A percentile compares a stretch with the other conserved stretches of the same genome.
phyloP scores from a whole-genome alignment of 2,329 filamentous ascomycete genomes.

The Colletotrichum neosansevieriae region DNA sequence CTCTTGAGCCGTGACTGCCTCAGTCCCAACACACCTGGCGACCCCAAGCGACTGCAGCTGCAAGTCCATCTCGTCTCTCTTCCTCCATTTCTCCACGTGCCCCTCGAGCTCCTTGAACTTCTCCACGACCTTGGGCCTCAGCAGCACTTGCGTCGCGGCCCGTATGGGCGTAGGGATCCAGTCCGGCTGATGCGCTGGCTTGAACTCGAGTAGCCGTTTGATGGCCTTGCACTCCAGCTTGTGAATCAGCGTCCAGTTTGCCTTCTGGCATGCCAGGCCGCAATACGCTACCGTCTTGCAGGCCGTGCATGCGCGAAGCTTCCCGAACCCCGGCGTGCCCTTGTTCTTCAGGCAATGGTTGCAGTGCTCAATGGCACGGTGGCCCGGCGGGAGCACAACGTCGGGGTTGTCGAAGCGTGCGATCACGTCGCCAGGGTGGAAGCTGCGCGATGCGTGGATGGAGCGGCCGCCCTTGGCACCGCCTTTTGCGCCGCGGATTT shows the following conservation, averaged over 20 bases:
- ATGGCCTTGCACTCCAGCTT: conserved; percentile 65
- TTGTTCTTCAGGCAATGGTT: conserved; percentile 58
- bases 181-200: conserved; percentile 47
- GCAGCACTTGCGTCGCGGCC: conserved; percentile 64
- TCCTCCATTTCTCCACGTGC: conserved; percentile 57
- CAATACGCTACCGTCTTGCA: conserved; percentile 70
- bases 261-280: conserved; percentile 63
- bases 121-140: conserved; percentile 50
- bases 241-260: conserved; percentile 66
- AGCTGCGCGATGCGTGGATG: conserved; percentile 57
- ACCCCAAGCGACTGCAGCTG: conserved; percentile 57
- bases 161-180: conserved; percentile 67
- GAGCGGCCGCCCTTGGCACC: conserved; percentile 56
- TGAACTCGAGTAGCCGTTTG: conserved; percentile 49
- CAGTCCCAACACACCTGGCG: conserved; percentile 41
- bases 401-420: conserved; percentile 56
- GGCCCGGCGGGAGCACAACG: conserved; percentile 61
- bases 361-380: conserved; percentile 58
- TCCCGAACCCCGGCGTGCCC: conserved; percentile 20
- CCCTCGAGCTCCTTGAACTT: conserved; percentile 58
- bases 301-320: conserved; percentile 56
- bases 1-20: conserved; percentile 56
- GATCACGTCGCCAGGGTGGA: conserved; percentile 60
- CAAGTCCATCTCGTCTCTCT: conserved; percentile 60
- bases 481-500: conserved; percentile 32